Percentiles rank a stretch among this genome's conserved stretches.
phyloP scores from a whole-genome alignment of 495 filamentous ascomycete genomes.

The Aspergillus bertholletiae region DNA sequence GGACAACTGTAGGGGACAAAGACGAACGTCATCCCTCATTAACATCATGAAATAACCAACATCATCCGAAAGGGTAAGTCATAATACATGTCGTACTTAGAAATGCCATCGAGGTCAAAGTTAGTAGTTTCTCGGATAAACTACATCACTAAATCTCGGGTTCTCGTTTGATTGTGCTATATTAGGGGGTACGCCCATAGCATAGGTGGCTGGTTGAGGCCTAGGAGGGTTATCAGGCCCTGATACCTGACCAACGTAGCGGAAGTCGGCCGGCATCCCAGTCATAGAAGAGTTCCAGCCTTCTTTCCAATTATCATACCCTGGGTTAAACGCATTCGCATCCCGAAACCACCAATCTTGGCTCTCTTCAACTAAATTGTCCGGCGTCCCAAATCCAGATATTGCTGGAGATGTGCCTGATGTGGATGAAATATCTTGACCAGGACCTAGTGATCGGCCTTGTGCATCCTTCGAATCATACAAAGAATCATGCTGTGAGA shows the following conservation, averaged over 20 bases:
- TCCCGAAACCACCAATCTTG: conserved; percentile 60
- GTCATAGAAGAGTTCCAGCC: conserved; percentile 14
- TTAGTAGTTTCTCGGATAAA: conserved; percentile 13
- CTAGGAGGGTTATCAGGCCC: conserved; percentile 3
- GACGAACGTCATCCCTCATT: not conserved
- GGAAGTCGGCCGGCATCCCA: conserved; percentile 10
- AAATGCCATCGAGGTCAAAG: not conserved
- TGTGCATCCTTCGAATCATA: conserved; percentile 21
- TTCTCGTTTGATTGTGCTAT: conserved; percentile 2
- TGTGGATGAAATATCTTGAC: conserved; percentile 18
- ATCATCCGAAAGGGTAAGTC: not conserved
- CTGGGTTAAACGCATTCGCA: conserved; percentile 38
- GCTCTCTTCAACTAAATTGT: conserved; percentile 49
- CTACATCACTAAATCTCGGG: conserved; percentile 5
- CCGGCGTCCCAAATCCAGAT: conserved; percentile 43
- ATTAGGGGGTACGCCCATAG: conserved; percentile 5
- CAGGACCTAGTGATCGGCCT: conserved; percentile 5
- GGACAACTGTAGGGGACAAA: not conserved
- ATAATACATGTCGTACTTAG: not conserved
- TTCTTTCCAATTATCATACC: conserved; percentile 47
- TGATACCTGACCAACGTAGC: conserved; percentile 12
- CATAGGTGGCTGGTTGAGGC: conserved; percentile 4
- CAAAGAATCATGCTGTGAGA: conserved; percentile 24
- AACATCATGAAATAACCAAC: not conserved
- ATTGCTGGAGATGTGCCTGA: conserved; percentile 30